Evolutionary conservation across 306 rosid species (phyloP), one percentile per base, ranked within the genome.

Genomic region (Cotoneaster glaucophyllus): DNA sequence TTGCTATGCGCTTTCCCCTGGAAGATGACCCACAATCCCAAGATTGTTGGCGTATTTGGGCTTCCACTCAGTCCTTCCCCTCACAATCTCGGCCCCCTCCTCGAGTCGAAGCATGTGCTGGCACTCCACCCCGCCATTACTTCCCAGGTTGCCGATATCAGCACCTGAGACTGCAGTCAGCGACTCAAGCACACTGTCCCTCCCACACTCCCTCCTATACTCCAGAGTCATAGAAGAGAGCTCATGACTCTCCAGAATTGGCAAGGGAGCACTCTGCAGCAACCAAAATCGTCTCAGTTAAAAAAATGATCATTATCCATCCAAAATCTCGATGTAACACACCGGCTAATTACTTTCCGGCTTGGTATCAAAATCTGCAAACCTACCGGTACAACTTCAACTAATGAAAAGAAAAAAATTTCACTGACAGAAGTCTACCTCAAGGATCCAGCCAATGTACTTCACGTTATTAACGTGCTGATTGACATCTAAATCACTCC

Each of bases 381-480:
- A 61, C 44, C 28, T 25, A 8, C 43, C 17, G 19, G 68, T 26
- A 31, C 24, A 64, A 31, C 43, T 29, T 31, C 6, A 1, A 64
- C 15, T 18, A 19, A 31, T 64, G 64, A 44, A 79, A 70, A 29
- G 69, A 57, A 56, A 24, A 74, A 73, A 74, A 69, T 15, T 19
- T 2, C 48, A 0, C 2, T 75, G 53, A 71, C 69, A 74, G 34
- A 57, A 15, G 62, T 69, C 43, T 86, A 96, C 99, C 99, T 96
- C 99, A 39, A 96, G 94, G 85, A 96, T 86, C 99, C 99, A 96
- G 84, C 98, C 99, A 85, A 96, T 86, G 88, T 96, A 96, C 93
- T 96, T 96, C 82, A 96, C 99, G 79, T 96, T 96, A 87, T 96
- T 96, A 76, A 96, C 99, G 78, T 96, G 99, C 91, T 89, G 99